Conservation (phyloP, 2,329 filamentous ascomycete genomes). For the Myriosclerotinia duriaeana region DNA sequence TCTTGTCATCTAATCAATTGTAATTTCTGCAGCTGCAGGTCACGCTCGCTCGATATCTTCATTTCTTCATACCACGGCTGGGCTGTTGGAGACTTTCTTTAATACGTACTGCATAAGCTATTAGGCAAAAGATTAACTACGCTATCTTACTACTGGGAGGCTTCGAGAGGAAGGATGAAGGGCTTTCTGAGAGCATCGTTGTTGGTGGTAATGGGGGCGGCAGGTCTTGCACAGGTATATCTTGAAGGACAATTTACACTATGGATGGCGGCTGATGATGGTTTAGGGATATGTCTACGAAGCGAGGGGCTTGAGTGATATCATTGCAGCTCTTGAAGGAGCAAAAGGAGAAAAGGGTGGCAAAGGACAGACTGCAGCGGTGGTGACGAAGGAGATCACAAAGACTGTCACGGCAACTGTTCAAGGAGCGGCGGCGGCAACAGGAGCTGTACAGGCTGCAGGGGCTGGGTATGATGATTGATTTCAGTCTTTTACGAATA, state of each 20-base stretch:
- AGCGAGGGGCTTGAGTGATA: slow-evolving; percentile 19
- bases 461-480: slow-evolving; percentile 18
- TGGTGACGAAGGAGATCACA: slow-evolving; percentile 8
- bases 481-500: background rate
- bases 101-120: slow-evolving; percentile 15
- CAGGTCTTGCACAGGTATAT: slow-evolving; percentile 32
- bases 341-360: slow-evolving; percentile 24
- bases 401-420: slow-evolving; percentile 41
- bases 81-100: slow-evolving; percentile 34
- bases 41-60: slow-evolving; percentile 33
- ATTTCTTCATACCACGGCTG: slow-evolving; percentile 36
- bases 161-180: slow-evolving; percentile 30
- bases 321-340: slow-evolving; percentile 32
- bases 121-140: background rate
- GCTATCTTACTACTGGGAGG: background rate
- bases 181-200: slow-evolving; percentile 30
- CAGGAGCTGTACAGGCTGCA: slow-evolving; percentile 26
- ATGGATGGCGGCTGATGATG: slow-evolving; percentile 1
- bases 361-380: slow-evolving; percentile 9
- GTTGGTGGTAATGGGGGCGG: slow-evolving; percentile 30
- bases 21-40: slow-evolving; percentile 37
- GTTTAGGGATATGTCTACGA: slow-evolving; percentile 16
- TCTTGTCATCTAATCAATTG: slow-evolving; percentile 28
- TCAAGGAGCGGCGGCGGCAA: slow-evolving; percentile 30
- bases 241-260: background rate